These are phyloP conservation scores for Panicum hallii DNA, from an alignment of 202 grass and related monocot species.

Conservation along the genomic window DNA sequence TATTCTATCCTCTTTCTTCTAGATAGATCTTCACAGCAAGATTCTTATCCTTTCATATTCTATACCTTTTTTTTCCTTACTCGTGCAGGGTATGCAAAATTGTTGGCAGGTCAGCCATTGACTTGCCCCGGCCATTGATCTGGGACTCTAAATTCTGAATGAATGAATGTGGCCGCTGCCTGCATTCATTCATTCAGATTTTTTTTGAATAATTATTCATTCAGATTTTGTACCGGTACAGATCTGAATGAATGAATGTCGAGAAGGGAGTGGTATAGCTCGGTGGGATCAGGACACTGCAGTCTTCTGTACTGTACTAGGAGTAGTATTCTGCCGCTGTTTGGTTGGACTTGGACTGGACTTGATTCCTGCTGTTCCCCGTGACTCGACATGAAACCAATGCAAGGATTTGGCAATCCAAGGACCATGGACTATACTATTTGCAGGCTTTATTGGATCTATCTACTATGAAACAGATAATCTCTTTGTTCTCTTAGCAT, in stretches of 20 bases:
- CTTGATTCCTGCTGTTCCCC: constrained; percentile 23
- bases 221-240: too few relatives aligned
- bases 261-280: background rate
- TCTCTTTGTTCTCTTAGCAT: background rate
- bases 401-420: background rate
- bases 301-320: background rate
- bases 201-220: too few relatives aligned
- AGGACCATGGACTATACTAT: background rate
- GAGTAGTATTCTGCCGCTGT: background rate
- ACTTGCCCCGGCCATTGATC: background rate
- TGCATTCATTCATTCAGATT: too few relatives aligned
- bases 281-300: background rate
- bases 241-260: background rate
- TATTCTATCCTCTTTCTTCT: background rate
- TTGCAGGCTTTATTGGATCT: background rate
- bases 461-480: too few relatives aligned
- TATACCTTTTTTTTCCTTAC: background rate
- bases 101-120: background rate
- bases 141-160: background rate
- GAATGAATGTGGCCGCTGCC: background rate
- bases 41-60: background rate
- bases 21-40: background rate
- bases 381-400: constrained; percentile 12
- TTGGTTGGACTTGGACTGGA: constrained; percentile 19
- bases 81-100: constrained; percentile 4